Conservation (phyloP, 2,329 filamentous ascomycete genomes). For the Pestalotiopsis sp. region DNA sequence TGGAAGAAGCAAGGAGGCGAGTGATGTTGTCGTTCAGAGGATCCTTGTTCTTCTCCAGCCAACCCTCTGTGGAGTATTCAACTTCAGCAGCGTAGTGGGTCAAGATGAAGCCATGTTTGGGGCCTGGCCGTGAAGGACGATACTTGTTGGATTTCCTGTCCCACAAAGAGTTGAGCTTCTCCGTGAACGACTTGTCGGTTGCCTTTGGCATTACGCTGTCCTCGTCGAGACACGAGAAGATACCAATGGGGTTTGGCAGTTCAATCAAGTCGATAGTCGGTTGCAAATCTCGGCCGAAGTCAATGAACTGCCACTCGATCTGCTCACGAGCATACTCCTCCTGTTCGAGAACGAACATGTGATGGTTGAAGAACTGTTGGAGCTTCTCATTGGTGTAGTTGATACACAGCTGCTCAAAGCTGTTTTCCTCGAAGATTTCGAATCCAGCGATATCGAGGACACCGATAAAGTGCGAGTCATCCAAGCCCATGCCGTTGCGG, state of each 20-base stretch:
- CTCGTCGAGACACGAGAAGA: constrained; percentile 97
- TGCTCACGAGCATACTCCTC: constrained; percentile 97
- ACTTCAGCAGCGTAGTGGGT: constrained; percentile 98
- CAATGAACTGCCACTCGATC: constrained; percentile 99
- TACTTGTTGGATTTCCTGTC: constrained; percentile 96
- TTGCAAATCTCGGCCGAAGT: constrained; percentile 95
- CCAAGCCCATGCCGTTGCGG: constrained; percentile 76
- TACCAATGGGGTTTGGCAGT: constrained; percentile 93
- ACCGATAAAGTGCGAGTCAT: constrained; percentile 95
- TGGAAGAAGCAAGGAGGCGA: constrained; percentile 79
- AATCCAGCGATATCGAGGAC: constrained; percentile 99
- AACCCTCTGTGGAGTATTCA: constrained; percentile 92
- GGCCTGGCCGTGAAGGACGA: constrained; percentile 77
- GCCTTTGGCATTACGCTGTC: constrained; percentile 99
- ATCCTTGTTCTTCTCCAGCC: constrained; percentile 99
- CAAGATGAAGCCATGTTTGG: constrained; percentile 82
- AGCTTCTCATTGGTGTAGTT: constrained; percentile 99
- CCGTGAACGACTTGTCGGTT: constrained; percentile 94
- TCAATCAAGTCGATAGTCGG: constrained; percentile 98
- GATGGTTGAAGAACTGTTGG: constrained; percentile 99
- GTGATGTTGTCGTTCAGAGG: constrained; percentile 97
- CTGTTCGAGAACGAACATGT: constrained; percentile 99
- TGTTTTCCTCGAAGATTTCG: constrained; percentile 98
- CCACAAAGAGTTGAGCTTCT: constrained; percentile 96
- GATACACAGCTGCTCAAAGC: constrained; percentile 98